Evolutionary conservation across 192 early-diverging fungal genomes (phyloP).

Genomic region (Jimgerdemannia flammicorona): DNA sequence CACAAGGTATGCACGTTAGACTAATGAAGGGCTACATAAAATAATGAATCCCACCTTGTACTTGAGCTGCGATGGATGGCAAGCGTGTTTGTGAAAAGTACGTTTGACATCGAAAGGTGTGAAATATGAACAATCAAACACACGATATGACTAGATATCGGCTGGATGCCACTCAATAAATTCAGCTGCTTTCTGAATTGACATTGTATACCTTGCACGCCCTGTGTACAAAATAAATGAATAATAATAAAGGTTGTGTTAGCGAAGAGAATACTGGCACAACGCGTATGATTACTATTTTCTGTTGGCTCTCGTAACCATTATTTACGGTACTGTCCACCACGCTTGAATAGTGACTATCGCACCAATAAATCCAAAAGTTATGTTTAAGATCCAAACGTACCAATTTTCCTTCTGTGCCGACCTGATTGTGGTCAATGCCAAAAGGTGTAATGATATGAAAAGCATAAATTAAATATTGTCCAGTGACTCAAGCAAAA

Average conservation of each 20-base stretch:
- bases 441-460: no score
- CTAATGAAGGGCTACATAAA: neutral
- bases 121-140: neutral
- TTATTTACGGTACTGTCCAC: no score
- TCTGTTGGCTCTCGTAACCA: no score
- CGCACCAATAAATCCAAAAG: no score
- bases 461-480: no score
- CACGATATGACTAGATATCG: no score
- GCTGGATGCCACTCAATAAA: no score
- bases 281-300: no score
- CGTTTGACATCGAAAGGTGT: neutral
- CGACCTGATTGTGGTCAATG: conserved; percentile 3
- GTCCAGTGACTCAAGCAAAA: no score
- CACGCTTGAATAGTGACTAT: neutral
- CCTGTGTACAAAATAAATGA: neutral
- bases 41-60: conserved; percentile 32
- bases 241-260: neutral
- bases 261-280: no score
- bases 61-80: conserved; percentile 69
- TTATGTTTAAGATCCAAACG: conserved; percentile 4
- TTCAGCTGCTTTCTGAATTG: no score
- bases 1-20: no score
- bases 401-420: conserved; percentile 55
- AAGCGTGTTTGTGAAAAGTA: conserved; percentile 1
- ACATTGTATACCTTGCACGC: neutral